phyloP scores from a whole-genome alignment of 2,329 filamentous ascomycete genomes.

The Chrysoporthe puriensis region DNA sequence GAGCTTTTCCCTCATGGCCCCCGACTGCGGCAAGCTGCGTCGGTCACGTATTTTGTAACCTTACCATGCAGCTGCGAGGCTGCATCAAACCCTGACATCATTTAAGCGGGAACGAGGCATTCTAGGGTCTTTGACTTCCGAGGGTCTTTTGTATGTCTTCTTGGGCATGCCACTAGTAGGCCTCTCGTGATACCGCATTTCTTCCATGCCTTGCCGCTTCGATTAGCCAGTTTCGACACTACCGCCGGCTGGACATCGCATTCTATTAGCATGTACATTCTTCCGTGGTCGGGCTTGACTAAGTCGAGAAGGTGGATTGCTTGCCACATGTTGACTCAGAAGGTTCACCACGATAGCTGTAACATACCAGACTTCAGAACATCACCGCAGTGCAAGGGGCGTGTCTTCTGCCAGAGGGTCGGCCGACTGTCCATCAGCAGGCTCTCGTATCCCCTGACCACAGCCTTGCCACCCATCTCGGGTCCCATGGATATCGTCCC shows the following conservation, averaged over 20 bases:
- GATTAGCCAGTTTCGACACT: constrained; percentile 17
- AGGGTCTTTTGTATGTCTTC: not conserved
- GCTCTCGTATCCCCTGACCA: not conserved
- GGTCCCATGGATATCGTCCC: not conserved
- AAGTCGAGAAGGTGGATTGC: constrained; percentile 27
- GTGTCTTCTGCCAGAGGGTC: too few species aligned
- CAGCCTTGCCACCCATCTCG: not conserved
- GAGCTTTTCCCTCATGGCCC: not conserved
- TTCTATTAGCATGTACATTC: constrained; percentile 6
- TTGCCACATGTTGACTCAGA: constrained; percentile 1
- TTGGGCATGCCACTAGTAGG: not conserved
- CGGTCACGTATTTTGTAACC: constrained; percentile 1
- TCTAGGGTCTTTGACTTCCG: not conserved
- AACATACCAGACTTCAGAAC: not conserved
- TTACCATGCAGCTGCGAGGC: constrained; percentile 8
- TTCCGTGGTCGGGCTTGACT: constrained; percentile 22
- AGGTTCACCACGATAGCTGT: constrained; percentile 10
- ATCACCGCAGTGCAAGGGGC: not conserved
- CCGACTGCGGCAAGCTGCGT: constrained; percentile 4
- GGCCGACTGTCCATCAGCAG: not conserved
- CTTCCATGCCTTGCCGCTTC: constrained; percentile 14
- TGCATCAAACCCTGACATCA: constrained; percentile 11
- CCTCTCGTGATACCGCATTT: constrained; percentile 1
- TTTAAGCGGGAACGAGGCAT: constrained; percentile 6
- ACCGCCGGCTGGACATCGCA: constrained; percentile 19